Evolutionary conservation across 2,329 filamentous ascomycete genomes (phyloP).

Genomic region (Aspergillus phoenicis): DNA sequence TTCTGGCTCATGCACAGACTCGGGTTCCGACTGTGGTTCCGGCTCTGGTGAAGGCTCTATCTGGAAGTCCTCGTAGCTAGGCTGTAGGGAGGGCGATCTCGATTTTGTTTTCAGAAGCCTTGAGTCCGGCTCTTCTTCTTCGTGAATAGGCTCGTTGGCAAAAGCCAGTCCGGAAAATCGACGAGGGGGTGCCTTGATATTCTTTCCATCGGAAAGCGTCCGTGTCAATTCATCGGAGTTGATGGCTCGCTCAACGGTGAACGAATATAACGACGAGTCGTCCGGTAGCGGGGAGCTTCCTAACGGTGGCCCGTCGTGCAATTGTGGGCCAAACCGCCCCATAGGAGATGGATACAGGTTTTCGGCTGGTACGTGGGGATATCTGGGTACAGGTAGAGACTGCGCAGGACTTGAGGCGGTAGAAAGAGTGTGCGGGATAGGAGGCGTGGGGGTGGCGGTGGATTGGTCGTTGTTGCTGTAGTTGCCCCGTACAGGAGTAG

Average conservation of each 20-base stretch:
- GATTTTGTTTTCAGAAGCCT: conserved; percentile 12
- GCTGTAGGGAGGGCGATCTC: not conserved
- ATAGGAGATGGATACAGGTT: conserved; percentile 36
- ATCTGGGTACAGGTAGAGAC: conserved; percentile 23
- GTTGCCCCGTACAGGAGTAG: conserved; percentile 16
- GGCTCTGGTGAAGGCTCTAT: conserved; percentile 2
- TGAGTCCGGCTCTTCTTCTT: conserved; percentile 31
- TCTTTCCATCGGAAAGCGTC: conserved; percentile 35
- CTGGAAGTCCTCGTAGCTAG: not conserved
- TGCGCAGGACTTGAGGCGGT: conserved; percentile 34
- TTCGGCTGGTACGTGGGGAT: conserved; percentile 22
- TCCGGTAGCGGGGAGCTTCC: conserved; percentile 30
- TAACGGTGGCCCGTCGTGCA: conserved; percentile 14
- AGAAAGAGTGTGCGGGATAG: conserved; percentile 36
- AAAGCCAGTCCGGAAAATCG: conserved; percentile 38
- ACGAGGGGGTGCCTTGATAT: conserved; percentile 41
- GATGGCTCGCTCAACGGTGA: conserved; percentile 39
- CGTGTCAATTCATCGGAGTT: conserved; percentile 40
- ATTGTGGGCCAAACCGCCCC: conserved; percentile 20
- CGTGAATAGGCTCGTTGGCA: conserved; percentile 30
- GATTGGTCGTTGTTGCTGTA: conserved; percentile 20
- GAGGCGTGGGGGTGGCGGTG: conserved; percentile 39
- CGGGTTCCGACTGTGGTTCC: conserved; percentile 4
- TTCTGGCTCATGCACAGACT: not conserved
- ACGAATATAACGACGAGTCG: conserved; percentile 39